These are phyloP conservation scores for Backusella australiensis DNA, from an alignment of 192 early-diverging fungal genomes.

Conservation along the genomic window DNA sequence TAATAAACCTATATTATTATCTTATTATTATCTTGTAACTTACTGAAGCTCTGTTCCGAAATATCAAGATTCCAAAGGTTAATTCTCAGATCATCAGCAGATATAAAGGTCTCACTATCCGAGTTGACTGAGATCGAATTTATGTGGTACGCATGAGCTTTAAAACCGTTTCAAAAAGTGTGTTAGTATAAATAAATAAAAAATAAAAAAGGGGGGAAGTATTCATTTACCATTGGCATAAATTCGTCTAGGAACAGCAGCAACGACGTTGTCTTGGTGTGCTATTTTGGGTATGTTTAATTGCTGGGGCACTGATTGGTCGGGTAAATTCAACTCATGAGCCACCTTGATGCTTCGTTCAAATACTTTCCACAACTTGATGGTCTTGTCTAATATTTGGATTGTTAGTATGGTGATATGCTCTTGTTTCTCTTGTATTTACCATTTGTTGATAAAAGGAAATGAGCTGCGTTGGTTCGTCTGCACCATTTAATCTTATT, in stretches of 20 bases:
- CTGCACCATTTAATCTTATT: slow-evolving; percentile 95
- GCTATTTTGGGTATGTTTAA: slow-evolving; percentile 75
- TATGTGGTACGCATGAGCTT: slow-evolving; percentile 94
- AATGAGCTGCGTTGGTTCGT: slow-evolving; percentile 84
- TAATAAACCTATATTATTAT: neutral
- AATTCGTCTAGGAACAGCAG: slow-evolving; percentile 80
- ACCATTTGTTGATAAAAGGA: slow-evolving; percentile 90
- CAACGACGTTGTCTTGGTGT: slow-evolving; percentile 84
- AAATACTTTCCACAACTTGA: slow-evolving; percentile 94
- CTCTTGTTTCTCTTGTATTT: neutral
- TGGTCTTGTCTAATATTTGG: slow-evolving; percentile 69
- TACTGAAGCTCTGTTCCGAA: slow-evolving; percentile 85
- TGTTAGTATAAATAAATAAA: neutral
- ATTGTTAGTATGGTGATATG: slow-evolving; percentile 25
- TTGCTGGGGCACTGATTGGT: slow-evolving; percentile 47
- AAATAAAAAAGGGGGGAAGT: too few species aligned
- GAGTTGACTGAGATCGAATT: slow-evolving; percentile 95
- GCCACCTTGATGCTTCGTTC: slow-evolving; percentile 89
- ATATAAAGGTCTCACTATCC: slow-evolving; percentile 86
- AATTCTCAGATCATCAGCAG: slow-evolving; percentile 88
- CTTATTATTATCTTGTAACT: neutral
- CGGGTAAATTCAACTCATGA: slow-evolving; percentile 74
- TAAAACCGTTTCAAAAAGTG: neutral
- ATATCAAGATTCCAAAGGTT: slow-evolving; percentile 92
- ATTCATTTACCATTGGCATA: slow-evolving; percentile 65